Evolutionary conservation across 352 stramenopile genomes (phyloP).

Genomic region (Phytopythium boreale): DNA sequence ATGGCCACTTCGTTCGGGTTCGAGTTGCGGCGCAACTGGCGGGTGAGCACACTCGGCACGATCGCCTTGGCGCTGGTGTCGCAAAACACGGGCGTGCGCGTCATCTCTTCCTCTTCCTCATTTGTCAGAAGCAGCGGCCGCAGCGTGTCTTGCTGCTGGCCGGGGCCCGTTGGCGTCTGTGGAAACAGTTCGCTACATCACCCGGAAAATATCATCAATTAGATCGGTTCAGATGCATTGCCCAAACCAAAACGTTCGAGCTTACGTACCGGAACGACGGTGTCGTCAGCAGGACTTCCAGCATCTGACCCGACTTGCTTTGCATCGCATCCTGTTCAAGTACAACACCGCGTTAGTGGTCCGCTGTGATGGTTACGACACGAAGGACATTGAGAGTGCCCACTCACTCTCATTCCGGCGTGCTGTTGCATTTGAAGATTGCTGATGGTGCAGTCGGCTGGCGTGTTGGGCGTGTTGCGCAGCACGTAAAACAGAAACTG

Average conservation of each 20-base stretch:
- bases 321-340: constrained; percentile 62
- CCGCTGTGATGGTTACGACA: too few relatives aligned
- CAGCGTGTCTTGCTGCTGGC: constrained; percentile 38
- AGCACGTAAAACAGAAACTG: constrained; percentile 88
- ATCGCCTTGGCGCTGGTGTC: constrained; percentile 61
- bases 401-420: constrained; percentile 59
- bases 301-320: constrained; percentile 82
- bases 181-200: constrained; percentile 47
- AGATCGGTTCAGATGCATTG: not conserved
- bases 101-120: constrained; percentile 73
- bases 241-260: not conserved
- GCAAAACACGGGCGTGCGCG: constrained; percentile 65
- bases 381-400: not conserved
- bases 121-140: constrained; percentile 60
- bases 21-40: constrained; percentile 39
- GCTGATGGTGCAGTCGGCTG: constrained; percentile 80
- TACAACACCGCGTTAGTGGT: not conserved
- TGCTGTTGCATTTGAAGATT: constrained; percentile 82
- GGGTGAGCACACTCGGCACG: constrained; percentile 61
- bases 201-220: not conserved
- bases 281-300: constrained; percentile 75
- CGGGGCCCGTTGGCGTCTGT: constrained; percentile 25
- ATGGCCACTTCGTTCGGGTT: constrained; percentile 45
- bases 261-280: constrained; percentile 72
- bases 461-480: constrained; percentile 80